These are phyloP conservation scores for Aureobasidium sp. DNA, from an alignment of 2,329 filamentous ascomycete genomes.

Conservation along the genomic window DNA sequence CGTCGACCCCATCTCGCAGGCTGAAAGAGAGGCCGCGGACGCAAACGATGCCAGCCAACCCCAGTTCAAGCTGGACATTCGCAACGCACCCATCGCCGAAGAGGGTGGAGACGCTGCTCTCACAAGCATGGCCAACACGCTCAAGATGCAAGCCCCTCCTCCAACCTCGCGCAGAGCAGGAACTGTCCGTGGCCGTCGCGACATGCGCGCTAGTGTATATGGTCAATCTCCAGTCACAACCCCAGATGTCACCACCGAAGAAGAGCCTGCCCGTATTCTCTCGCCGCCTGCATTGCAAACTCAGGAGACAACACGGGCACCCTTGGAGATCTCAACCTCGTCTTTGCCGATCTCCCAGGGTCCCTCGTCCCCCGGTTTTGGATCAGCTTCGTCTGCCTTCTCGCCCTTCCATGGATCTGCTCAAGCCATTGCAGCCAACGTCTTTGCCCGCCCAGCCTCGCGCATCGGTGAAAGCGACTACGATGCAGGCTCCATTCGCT, in stretches of 20 bases:
- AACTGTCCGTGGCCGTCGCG: conserved; percentile 78
- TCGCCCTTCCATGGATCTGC: conserved; percentile 23
- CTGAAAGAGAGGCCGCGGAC: conserved; percentile 56
- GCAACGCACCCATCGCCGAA: conserved; percentile 69
- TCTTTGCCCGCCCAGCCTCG: conserved; percentile 26
- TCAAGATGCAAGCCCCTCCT: conserved; percentile 56
- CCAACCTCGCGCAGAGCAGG: conserved; percentile 44
- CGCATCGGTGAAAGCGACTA: conserved; percentile 32
- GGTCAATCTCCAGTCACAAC: conserved; percentile 46
- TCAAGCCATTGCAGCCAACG: conserved; percentile 17
- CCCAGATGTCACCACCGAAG: conserved; percentile 32
- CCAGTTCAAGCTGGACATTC: conserved; percentile 71
- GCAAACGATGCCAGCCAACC: conserved; percentile 51
- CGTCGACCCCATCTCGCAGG: conserved; percentile 56
- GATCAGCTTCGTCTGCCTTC: conserved; percentile 22
- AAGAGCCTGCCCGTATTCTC: conserved; percentile 19
- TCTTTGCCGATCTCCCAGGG: conserved; percentile 10
- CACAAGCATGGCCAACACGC: conserved; percentile 65
- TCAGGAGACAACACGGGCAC: conserved; percentile 4
- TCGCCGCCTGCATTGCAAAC: conserved; percentile 22
- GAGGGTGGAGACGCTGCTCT: conserved; percentile 67
- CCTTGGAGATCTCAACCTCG: conserved; percentile 10
- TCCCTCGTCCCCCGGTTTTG: conserved; percentile 20
- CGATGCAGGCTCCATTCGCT: conserved; percentile 87
- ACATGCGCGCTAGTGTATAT: conserved; percentile 87